Evolutionary conservation across 306 rosid genomes (phyloP), one percentile per base, ranked within the genome.

Genomic region (Rosa rugosa): DNA sequence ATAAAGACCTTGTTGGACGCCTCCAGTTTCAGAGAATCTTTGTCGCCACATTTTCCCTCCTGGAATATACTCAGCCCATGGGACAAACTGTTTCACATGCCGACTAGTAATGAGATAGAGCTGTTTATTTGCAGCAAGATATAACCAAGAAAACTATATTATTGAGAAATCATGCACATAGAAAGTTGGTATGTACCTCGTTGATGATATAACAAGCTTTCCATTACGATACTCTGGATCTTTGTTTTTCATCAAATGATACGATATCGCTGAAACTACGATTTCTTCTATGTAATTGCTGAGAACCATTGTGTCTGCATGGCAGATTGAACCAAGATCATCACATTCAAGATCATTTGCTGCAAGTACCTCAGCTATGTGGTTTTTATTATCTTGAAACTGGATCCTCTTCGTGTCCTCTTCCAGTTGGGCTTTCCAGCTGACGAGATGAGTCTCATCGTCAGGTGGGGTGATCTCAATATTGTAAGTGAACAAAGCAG

Each of bases 191-290:
- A 77, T 50, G 56, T 89, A 91, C 99, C 99, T 91, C 27, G 78
- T 81, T 25, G 97, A 89, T 46, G 98, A 90, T 83, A 95, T 90
- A 71, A 92, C 82, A 80, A 95, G 94, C 88, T 90, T 95, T 82
- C 99, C 98, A 51, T 95, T 95, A 79, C 98, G 88, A 79, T 95
- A 95, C 84, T 88, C 94, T 0, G 91, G 98, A 64, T 92, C 88
- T 75, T 83, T 84, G 27, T 81, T 90, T 18, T 86, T 62, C 90
- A 83, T 91, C 88, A 91, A 87, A 81, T 95, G 93, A 76, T 85
- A 65, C 14, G 93, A 90, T 56, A 95, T 86, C 45, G 99, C 98
- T 3, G 96, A 89, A 18, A 95, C 77, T 4, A 95, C 91, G 71
- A 92, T 92, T 77, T 95, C 97, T 83, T 95, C 96, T 31, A 95